A percentile compares a stretch with the other conserved stretches of the same genome.
These are phyloP conservation scores for Cucurbita moschata DNA, from an alignment of 306 rosid genomes.

Conservation along the genomic window DNA sequence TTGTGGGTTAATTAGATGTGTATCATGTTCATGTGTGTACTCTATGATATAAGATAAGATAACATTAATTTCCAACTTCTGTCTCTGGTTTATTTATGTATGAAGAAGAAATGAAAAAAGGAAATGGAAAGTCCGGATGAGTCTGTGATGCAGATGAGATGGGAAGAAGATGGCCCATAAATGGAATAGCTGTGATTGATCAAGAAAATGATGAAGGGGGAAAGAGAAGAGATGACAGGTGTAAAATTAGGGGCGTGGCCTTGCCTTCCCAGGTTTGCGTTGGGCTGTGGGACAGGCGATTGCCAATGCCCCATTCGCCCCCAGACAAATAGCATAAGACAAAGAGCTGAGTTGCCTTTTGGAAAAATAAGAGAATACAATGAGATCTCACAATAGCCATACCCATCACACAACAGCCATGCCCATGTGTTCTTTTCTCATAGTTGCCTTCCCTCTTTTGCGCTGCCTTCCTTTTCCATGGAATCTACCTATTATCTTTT, in stretches of 20 bases:
- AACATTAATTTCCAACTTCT: not conserved
- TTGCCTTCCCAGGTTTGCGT: not conserved
- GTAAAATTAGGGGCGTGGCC: not conserved
- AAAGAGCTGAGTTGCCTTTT: not conserved
- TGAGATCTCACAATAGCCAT: not conserved
- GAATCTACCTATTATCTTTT: no score
- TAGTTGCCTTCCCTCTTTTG: no score
- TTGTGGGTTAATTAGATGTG: not conserved
- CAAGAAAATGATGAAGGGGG: not conserved
- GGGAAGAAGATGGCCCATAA: slow-evolving; percentile 2
- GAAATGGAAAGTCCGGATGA: not conserved
- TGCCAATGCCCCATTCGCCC: not conserved
- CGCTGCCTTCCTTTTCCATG: no score
- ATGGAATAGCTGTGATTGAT: not conserved
- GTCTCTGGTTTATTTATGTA: not conserved
- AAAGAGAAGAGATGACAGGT: not conserved
- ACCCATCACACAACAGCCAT: not conserved
- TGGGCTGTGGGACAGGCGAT: not conserved
- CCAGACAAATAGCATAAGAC: slow-evolving; percentile 7
- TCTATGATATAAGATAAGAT: not conserved
- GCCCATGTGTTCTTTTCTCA: no score
- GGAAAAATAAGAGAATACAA: not conserved
- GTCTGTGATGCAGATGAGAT: not conserved
- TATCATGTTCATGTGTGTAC: not conserved
- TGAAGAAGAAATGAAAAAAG: not conserved